A percentile compares a stretch with the other conserved stretches of the same genome.
phyloP scores from a whole-genome alignment of 345 rosid species.

The Adansonia digitata region DNA sequence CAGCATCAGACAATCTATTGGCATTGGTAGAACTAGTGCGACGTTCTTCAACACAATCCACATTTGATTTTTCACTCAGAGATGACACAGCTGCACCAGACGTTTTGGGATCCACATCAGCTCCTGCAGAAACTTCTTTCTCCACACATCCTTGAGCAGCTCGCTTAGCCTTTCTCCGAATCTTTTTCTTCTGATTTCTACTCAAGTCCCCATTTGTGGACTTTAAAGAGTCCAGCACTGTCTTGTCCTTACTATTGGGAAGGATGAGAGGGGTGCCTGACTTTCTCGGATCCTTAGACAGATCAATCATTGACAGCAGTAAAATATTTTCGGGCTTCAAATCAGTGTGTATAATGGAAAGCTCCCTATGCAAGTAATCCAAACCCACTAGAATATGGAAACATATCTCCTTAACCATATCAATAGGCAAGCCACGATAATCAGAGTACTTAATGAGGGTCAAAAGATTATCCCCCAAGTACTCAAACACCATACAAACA shows the following conservation, averaged over 20 bases:
- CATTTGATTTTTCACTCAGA: conserved; percentile 20
- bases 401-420: conserved; percentile 59
- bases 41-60: conserved; percentile 31
- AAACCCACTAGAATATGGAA: conserved; percentile 50
- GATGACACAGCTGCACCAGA: conserved; percentile 31
- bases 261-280: conserved; percentile 42
- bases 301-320: conserved; percentile 56
- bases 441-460: conserved; percentile 57
- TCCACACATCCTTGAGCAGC: conserved; percentile 51
- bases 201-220: conserved; percentile 45
- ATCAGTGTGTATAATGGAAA: conserved; percentile 74
- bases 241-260: conserved; percentile 40
- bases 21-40: conserved; percentile 28
- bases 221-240: conserved; percentile 23
- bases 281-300: conserved; percentile 47
- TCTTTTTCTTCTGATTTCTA: conserved; percentile 58
- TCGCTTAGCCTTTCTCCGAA: conserved; percentile 51
- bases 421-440: conserved; percentile 54
- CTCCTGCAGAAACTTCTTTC: conserved; percentile 37
- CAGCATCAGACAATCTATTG: conserved; percentile 33
- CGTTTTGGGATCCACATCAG: conserved; percentile 32
- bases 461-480: conserved; percentile 67
- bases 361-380: conserved; percentile 68
- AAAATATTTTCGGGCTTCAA: conserved; percentile 66
- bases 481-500: conserved; percentile 76